Evolutionary conservation across 352 stramenopile genomes (phyloP).

Genomic region (Albugo candida): DNA sequence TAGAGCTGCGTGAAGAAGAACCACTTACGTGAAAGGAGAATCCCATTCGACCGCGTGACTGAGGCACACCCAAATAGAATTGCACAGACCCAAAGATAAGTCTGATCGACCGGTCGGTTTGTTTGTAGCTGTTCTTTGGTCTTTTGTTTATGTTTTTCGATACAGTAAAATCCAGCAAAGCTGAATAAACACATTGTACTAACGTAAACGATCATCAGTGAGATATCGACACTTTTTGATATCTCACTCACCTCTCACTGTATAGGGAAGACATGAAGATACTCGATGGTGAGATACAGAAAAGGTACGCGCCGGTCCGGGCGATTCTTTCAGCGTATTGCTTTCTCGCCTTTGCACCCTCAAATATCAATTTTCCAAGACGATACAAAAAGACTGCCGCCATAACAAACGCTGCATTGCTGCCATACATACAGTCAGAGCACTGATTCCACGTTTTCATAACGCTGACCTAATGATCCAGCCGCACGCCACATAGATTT

Average conservation of each 20-base stretch:
- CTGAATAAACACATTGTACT: slow-evolving; percentile 63
- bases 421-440: slow-evolving; percentile 3
- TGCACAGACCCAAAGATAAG: slow-evolving; percentile 19
- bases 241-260: slow-evolving; percentile 33
- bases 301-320: slow-evolving; percentile 46
- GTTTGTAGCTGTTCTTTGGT: not conserved
- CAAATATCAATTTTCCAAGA: slow-evolving; percentile 30
- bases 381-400: slow-evolving; percentile 51
- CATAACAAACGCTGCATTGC: slow-evolving; percentile 54
- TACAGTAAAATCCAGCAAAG: slow-evolving; percentile 51
- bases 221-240: not conserved
- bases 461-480: slow-evolving; percentile 27
- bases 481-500: slow-evolving; percentile 9
- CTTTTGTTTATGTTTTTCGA: slow-evolving; percentile 19
- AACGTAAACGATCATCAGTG: not conserved
- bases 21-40: slow-evolving; percentile 50
- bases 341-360: not conserved
- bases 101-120: not conserved
- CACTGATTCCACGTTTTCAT: not conserved
- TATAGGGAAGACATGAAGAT: slow-evolving; percentile 74
- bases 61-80: slow-evolving; percentile 42
- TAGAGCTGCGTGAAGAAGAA: not conserved
- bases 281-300: slow-evolving; percentile 47
- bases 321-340: slow-evolving; percentile 21
- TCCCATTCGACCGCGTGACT: slow-evolving; percentile 56